Conservation (phyloP, 352 stramenopile species). For the Phytophthora capsici region DNA sequence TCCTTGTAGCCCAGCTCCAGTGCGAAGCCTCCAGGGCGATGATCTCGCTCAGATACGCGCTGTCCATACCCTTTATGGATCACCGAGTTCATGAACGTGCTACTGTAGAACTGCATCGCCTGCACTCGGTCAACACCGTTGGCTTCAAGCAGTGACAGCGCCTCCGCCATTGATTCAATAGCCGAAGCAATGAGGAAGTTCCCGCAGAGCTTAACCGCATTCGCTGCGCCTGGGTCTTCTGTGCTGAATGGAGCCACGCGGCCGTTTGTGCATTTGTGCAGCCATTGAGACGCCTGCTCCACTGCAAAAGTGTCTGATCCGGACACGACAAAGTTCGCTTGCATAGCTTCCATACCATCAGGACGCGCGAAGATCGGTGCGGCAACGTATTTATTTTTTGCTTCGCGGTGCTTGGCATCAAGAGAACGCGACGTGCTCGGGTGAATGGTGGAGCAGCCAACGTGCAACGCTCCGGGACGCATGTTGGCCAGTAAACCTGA, state of each 20-base stretch:
- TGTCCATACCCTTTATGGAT: constrained; percentile 86
- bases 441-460: constrained; percentile 80
- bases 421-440: constrained; percentile 61
- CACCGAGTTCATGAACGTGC: constrained; percentile 82
- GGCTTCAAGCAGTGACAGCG: constrained; percentile 67
- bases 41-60: constrained; percentile 77
- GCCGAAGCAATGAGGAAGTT: constrained; percentile 84
- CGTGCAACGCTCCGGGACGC: constrained; percentile 44
- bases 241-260: constrained; percentile 60
- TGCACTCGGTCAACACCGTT: constrained; percentile 76
- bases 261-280: constrained; percentile 47
- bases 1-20: constrained; percentile 83
- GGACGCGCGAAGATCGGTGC: constrained; percentile 77
- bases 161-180: constrained; percentile 84
- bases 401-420: constrained; percentile 41
- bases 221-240: constrained; percentile 65
- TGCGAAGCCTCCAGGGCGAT: constrained; percentile 73
- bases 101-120: constrained; percentile 80
- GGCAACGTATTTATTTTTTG: constrained; percentile 50
- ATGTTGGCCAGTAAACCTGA: constrained; percentile 52
- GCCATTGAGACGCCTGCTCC: constrained; percentile 40
- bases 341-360: constrained; percentile 70
- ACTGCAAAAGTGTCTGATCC: constrained; percentile 46
- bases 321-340: constrained; percentile 71
- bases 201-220: constrained; percentile 80